These are phyloP conservation scores for Lasiosphaeria miniovina DNA, from an alignment of 495 filamentous ascomycete genomes.

Conservation along the genomic window DNA sequence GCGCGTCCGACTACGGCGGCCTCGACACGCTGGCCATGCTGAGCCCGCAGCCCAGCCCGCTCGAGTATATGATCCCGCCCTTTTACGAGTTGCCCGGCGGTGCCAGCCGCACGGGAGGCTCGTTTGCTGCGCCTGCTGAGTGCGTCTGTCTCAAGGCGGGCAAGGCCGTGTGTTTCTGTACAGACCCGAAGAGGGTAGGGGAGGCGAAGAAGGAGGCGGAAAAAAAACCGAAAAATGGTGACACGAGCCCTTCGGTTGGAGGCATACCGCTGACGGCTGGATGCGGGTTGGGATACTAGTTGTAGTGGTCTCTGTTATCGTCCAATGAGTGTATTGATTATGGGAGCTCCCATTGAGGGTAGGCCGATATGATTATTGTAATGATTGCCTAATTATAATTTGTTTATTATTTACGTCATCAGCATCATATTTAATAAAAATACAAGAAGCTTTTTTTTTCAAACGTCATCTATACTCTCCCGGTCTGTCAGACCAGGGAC, in stretches of 20 bases:
- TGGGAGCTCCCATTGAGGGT: too few species aligned
- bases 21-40: not conserved
- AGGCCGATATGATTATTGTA: too few species aligned
- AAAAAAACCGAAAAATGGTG: not conserved
- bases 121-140: not conserved
- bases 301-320: too few species aligned
- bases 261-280: not conserved
- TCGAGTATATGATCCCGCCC: not conserved
- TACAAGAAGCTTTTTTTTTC: too few species aligned
- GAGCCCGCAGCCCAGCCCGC: too few species aligned
- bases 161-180: not conserved
- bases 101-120: constrained; percentile 3
- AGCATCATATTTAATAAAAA: too few species aligned
- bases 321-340: too few species aligned
- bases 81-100: constrained; percentile 11
- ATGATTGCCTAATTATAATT: too few species aligned
- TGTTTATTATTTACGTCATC: too few species aligned
- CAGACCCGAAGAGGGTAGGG: not conserved
- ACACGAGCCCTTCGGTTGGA: not conserved
- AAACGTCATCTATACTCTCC: not conserved
- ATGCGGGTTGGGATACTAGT: not conserved
- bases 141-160: not conserved
- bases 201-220: not conserved
- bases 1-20: constrained; percentile 3
- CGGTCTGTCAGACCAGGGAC: constrained; percentile 2